Percentiles rank a stretch among this genome's conserved stretches.
Conservation (phyloP, 2,329 filamentous ascomycete genomes). For the Knufia fluminis region DNA sequence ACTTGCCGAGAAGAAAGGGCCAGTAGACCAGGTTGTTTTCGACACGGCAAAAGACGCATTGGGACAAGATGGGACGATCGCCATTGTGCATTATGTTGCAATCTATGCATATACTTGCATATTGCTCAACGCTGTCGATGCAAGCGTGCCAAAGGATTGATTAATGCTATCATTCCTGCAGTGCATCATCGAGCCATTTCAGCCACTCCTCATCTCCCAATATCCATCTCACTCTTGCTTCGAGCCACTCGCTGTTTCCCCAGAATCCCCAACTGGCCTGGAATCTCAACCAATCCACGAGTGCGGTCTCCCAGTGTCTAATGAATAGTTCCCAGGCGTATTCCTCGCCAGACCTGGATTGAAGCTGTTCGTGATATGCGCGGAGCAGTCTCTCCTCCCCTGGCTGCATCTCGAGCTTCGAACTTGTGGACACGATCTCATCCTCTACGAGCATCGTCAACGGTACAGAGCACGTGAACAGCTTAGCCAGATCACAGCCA, state of each 20-base stretch:
- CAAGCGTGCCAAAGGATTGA: not conserved
- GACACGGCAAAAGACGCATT: not conserved
- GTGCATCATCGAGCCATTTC: constrained; percentile 32
- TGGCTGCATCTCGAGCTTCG: constrained; percentile 40
- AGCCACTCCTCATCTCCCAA: constrained; percentile 39
- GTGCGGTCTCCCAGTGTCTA: constrained; percentile 56
- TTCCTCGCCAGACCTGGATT: constrained; percentile 17
- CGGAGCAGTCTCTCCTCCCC: constrained; percentile 46
- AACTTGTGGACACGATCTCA: constrained; percentile 24
- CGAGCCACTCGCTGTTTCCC: constrained; percentile 51
- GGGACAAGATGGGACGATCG: not conserved
- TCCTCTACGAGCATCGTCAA: constrained; percentile 40
- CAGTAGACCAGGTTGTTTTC: not conserved
- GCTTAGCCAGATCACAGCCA: constrained; percentile 56
- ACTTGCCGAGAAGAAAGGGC: not conserved
- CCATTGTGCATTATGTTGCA: not conserved
- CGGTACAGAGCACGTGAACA: constrained; percentile 59
- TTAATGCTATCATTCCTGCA: not conserved
- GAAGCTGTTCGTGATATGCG: constrained; percentile 35
- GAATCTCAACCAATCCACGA: constrained; percentile 59
- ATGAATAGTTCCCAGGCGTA: constrained; percentile 49
- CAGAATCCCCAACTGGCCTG: constrained; percentile 54
- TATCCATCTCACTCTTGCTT: constrained; percentile 45
- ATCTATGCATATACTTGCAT: constrained; percentile 1
- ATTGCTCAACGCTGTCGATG: not conserved